Evolutionary conservation across 116 monocot species (phyloP).

Genomic region (Trichopus zeylanicus): DNA sequence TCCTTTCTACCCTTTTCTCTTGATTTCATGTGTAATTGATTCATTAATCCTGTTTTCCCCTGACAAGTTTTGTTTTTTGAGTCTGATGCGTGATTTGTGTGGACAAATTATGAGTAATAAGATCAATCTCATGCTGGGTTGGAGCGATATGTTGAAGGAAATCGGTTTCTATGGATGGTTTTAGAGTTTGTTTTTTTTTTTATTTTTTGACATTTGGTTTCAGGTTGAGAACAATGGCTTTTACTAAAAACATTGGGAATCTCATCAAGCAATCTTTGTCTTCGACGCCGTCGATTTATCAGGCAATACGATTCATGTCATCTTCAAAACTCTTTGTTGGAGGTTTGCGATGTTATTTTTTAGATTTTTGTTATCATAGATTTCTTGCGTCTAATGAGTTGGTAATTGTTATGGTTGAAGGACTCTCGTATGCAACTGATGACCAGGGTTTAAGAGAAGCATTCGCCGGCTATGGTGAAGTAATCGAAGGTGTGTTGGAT

Average conservation of each 20-base stretch:
- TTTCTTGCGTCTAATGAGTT: background rate
- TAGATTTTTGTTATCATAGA: background rate
- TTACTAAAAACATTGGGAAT: slow-evolving; percentile 64
- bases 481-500: slow-evolving; percentile 67
- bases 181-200: too few species aligned
- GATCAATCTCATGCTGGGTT: too few species aligned
- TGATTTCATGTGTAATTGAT: too few species aligned
- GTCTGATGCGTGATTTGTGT: too few species aligned
- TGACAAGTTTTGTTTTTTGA: too few species aligned
- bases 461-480: slow-evolving; percentile 64
- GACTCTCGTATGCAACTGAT: slow-evolving; percentile 75
- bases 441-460: slow-evolving; percentile 67
- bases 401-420: slow-evolving; percentile 7
- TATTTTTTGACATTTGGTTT: too few species aligned
- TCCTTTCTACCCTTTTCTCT: too few species aligned
- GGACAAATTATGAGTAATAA: too few species aligned
- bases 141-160: too few species aligned
- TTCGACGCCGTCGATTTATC: slow-evolving; percentile 48
- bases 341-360: slow-evolving; percentile 34
- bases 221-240: slow-evolving; percentile 79
- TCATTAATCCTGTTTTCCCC: too few species aligned
- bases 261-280: slow-evolving; percentile 49
- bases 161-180: too few species aligned
- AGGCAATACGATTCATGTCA: slow-evolving; percentile 89
- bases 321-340: slow-evolving; percentile 94